These are phyloP conservation scores for Thelephora ganbajun DNA, from an alignment of 768 basidiomycete genomes.

Conservation along the genomic window DNA sequence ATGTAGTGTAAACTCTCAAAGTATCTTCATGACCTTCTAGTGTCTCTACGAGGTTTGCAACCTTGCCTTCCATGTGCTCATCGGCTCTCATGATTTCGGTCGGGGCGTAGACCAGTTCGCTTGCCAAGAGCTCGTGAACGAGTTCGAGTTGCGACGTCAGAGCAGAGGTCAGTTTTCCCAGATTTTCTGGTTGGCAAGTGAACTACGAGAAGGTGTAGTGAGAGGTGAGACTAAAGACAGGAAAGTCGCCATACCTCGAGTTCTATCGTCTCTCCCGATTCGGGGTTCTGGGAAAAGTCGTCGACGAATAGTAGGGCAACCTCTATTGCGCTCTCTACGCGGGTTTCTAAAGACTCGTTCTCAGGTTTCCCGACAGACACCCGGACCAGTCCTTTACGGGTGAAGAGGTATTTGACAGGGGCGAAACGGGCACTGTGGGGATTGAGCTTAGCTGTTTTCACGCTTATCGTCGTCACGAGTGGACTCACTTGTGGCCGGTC, in stretches of 20 bases:
- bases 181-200: constrained; percentile 26
- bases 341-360: constrained; percentile 7
- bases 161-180: constrained; percentile 24
- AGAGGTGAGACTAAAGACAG: background rate
- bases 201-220: constrained; percentile 20
- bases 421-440: constrained; percentile 39
- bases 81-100: constrained; percentile 25
- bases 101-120: constrained; percentile 44
- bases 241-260: constrained; percentile 16
- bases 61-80: constrained; percentile 22
- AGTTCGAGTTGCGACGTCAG: constrained; percentile 16
- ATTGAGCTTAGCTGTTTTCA: background rate
- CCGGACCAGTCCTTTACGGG: constrained; percentile 36
- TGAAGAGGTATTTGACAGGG: constrained; percentile 54
- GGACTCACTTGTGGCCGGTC: constrained; percentile 29
- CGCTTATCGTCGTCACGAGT: background rate
- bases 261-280: constrained; percentile 19
- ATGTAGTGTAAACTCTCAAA: constrained; percentile 42
- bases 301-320: constrained; percentile 26
- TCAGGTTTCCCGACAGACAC: constrained; percentile 24
- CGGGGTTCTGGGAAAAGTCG: constrained; percentile 27
- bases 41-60: constrained; percentile 33
- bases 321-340: constrained; percentile 25
- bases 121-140: constrained; percentile 26
- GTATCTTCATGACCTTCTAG: constrained; percentile 47